Evolutionary conservation across 2,329 filamentous ascomycete species (phyloP), one percentile per base, ranked within the genome.

Genomic region (Corynespora cassiicola): DNA sequence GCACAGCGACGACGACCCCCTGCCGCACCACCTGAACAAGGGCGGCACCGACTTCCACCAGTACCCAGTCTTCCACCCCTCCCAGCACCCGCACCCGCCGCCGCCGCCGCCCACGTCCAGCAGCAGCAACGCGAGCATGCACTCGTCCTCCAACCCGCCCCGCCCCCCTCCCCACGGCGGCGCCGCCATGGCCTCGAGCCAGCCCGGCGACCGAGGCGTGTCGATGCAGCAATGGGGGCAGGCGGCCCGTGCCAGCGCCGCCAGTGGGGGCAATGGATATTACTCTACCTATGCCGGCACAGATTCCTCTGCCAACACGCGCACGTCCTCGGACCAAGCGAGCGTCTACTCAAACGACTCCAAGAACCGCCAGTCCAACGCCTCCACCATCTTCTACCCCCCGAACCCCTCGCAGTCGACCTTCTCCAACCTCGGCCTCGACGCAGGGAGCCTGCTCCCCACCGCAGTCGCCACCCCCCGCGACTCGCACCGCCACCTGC

Each of bases 171-270:
- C 75, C 56, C 68, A 74, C 14, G 74, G 74, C 36, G 73, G 71
- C 45, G 71, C 75, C 39, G 87, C 86, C 65, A 76, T 90, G 61
- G 86, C 86, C 41, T 86, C 88, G 76, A 86, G 85, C 51, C 77
- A 81, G 44, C 58, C 58, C 9, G 86, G 86, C 34, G 85, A 89
- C 60, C 70, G 74, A 48, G 81, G 86, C 54, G 77, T 86, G 20
- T 85, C 88, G 63, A 81, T 85, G 53, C 88, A 94, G 68, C 87
- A 90, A 73, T 91, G 86, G 87, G 85, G 87, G n/a, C n/a, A n/a
- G n/a, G n/a, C n/a, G n/a, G n/a, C n/a, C n/a, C n/a, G n/a, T 9
- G 9, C 38, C 5, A 35, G 27, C 8, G 35, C 47, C 8, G 41
- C 40, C 3, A 47, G 56, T 8, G 54, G 56, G 14, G 56, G 52